Base-by-base conservation (phyloP, 495 filamentous ascomycete species). In the Articulospora tetracladia region DNA sequence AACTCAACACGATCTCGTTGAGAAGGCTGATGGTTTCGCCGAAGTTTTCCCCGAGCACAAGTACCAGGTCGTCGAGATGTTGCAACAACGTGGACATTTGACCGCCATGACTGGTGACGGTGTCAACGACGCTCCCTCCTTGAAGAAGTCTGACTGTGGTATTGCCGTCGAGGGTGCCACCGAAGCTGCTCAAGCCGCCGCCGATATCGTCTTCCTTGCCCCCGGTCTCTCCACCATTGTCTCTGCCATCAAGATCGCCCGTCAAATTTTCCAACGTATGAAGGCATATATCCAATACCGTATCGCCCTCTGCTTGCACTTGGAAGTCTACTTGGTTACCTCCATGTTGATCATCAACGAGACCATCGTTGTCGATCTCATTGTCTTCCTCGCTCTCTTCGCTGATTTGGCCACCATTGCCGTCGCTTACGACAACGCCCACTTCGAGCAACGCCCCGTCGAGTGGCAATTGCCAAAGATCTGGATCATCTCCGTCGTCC, bases 211-310 rank as follows among this genome's bases (percentile, higher is more conserved):
- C 69, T 90, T 90, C 83, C 85, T 90, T 66, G 86, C 86, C 54
- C 86, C 86, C 51, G 86, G 86, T 86, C 85, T 90, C 44, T 80
- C 76, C 76, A 90, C 86, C 64, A 90, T 90, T 52, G 86, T 90
- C 70, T 80, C 85, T 72, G 86, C 86, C 62, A 90, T 90, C 78
- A 90, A 90, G 80, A 86, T 87, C 65, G 84, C 86, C 64, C 85
- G 86, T 68, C 83, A 90, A 74, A 90, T 90, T 69, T 90, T 90
- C 85, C 86, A 90, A 78, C 86, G 86, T 67, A 90, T 90, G 86
- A 90, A 90, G 82, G 82, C 86, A 34, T 90, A 90, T 70, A 88
- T 90, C 62, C 86, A 90, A 72, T 90, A 90, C 77, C 86, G 86
- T 83, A 90, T 90, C 68, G 86, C 86, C 58, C 83, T 90, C 59